phyloP scores from a whole-genome alignment of 805 yeast species.

The Torulaspora delbrueckii region DNA sequence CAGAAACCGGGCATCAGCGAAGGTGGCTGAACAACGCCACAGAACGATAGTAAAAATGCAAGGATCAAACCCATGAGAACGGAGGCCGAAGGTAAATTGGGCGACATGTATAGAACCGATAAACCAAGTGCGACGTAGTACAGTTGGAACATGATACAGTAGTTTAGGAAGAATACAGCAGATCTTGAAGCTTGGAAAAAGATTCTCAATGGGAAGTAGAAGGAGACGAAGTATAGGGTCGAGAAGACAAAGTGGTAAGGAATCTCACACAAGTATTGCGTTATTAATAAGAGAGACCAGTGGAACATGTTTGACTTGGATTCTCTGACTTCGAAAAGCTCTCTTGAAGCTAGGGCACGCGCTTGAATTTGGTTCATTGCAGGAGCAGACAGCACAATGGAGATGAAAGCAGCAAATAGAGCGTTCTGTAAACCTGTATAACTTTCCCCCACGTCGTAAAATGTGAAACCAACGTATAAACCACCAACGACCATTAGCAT shows the following conservation, averaged over 20 bases:
- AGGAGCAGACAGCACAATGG: constrained; percentile 54
- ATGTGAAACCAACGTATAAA: constrained; percentile 67
- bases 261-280: constrained; percentile 53
- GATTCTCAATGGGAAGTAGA: constrained; percentile 47
- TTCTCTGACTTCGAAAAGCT: constrained; percentile 65
- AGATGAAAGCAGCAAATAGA: constrained; percentile 55
- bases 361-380: constrained; percentile 57
- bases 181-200: constrained; percentile 40
- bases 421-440: constrained; percentile 54
- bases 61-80: constrained; percentile 52
- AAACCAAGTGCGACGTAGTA: constrained; percentile 48
- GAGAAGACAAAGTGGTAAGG: constrained; percentile 52
- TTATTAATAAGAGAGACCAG: constrained; percentile 55
- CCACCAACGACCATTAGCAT: constrained; percentile 47
- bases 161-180: constrained; percentile 45
- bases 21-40: constrained; percentile 63
- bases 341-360: constrained; percentile 53
- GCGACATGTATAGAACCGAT: constrained; percentile 51
- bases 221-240: constrained; percentile 50
- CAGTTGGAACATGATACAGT: constrained; percentile 43
- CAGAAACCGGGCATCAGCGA: constrained; percentile 70
- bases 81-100: constrained; percentile 63
- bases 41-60: constrained; percentile 56
- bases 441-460: constrained; percentile 51
- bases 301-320: constrained; percentile 66